A percentile compares a stretch with the other conserved stretches of the same genome.
phyloP scores from a whole-genome alignment of 768 basidiomycete species.

The Auricularia sp. region DNA sequence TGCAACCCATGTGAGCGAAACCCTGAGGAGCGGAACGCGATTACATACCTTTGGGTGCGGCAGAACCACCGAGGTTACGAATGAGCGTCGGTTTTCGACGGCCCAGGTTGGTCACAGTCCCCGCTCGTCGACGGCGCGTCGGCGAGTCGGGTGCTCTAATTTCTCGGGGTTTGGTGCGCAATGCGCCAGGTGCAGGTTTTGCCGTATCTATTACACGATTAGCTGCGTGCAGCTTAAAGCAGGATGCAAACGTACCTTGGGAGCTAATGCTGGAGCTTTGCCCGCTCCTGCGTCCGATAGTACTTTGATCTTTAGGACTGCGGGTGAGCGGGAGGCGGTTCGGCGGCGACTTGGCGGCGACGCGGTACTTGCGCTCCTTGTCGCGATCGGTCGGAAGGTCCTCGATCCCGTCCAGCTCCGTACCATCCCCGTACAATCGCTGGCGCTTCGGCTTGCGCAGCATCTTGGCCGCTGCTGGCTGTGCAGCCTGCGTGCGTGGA shows the following conservation, averaged over 20 bases:
- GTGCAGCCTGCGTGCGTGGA: background rate
- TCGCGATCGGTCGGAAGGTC: constrained; percentile 82
- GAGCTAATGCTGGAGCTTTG: background rate
- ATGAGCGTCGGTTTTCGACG: constrained; percentile 76
- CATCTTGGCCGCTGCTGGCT: constrained; percentile 45
- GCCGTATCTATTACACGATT: constrained; percentile 18
- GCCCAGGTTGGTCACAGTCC: constrained; percentile 3
- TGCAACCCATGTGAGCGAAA: background rate
- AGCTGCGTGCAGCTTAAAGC: background rate
- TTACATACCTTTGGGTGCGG: constrained; percentile 60
- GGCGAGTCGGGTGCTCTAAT: constrained; percentile 1
- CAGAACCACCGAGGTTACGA: constrained; percentile 62
- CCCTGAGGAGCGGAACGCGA: background rate
- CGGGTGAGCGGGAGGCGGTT: constrained; percentile 31
- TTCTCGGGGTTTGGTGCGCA: constrained; percentile 11
- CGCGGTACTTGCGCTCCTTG: constrained; percentile 62
- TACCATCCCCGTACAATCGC: constrained; percentile 74
- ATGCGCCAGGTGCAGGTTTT: constrained; percentile 31
- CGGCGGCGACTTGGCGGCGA: constrained; percentile 60
- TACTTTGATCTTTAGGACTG: constrained; percentile 37
- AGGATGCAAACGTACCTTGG: background rate
- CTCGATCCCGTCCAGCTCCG: constrained; percentile 80
- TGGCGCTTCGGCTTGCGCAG: constrained; percentile 69
- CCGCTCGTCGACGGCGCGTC: background rate
- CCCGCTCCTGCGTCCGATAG: constrained; percentile 46